These are phyloP conservation scores for Phaeotremella fagi DNA, from an alignment of 768 basidiomycete species.

Conservation along the genomic window DNA sequence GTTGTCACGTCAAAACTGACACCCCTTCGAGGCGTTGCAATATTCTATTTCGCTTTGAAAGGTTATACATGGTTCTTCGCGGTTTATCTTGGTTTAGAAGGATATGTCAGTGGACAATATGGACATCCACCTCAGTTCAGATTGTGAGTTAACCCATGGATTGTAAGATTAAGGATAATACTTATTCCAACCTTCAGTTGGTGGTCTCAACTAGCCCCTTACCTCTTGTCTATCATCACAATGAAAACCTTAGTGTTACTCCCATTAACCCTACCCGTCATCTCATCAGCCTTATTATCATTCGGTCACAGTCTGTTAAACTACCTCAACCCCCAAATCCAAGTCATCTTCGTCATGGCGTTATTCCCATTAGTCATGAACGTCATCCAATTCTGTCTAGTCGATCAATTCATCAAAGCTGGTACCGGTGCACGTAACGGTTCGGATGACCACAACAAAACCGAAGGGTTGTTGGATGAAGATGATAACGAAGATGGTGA, in stretches of 20 bases:
- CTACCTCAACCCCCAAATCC: slow-evolving; percentile 55
- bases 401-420: slow-evolving; percentile 56
- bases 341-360: slow-evolving; percentile 64
- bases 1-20: not conserved
- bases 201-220: slow-evolving; percentile 59
- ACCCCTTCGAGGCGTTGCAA: slow-evolving; percentile 69
- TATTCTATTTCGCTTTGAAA: slow-evolving; percentile 71
- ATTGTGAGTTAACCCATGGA: slow-evolving; percentile 59
- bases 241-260: slow-evolving; percentile 91
- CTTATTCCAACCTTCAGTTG: slow-evolving; percentile 12
- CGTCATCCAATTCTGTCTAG: slow-evolving; percentile 78
- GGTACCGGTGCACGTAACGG: slow-evolving; percentile 3
- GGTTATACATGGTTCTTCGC: slow-evolving; percentile 62
- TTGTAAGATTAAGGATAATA: not conserved
- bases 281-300: slow-evolving; percentile 65
- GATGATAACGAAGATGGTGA: slow-evolving; percentile 14
- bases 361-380: slow-evolving; percentile 63
- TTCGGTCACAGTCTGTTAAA: slow-evolving; percentile 82
- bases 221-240: slow-evolving; percentile 68
- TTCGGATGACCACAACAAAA: not conserved
- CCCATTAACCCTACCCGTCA: slow-evolving; percentile 55
- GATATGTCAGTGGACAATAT: slow-evolving; percentile 82
- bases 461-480: not conserved
- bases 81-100: slow-evolving; percentile 62
- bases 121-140: slow-evolving; percentile 71